These are phyloP conservation scores for Ustilago loliicola DNA, from an alignment of 1,284 basidiomycete species.

Conservation along the genomic window DNA sequence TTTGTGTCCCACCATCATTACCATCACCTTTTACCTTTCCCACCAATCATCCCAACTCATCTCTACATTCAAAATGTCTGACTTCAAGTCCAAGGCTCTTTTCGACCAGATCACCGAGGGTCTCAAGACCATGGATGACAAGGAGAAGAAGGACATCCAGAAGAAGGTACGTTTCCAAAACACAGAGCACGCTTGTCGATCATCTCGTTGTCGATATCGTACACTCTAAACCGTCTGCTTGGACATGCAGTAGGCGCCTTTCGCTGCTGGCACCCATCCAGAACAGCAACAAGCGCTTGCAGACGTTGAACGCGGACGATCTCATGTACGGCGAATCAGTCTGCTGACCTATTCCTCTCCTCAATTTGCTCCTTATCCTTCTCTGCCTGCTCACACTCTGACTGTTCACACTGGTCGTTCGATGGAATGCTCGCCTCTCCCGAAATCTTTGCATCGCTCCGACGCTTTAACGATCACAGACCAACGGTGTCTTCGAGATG, in stretches of 20 bases:
- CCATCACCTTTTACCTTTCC: background rate
- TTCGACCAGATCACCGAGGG: constrained; percentile 75
- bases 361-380: background rate
- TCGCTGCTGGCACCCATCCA: too few relatives aligned
- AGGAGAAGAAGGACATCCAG: constrained; percentile 83
- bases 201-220: background rate
- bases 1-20: constrained; percentile 14
- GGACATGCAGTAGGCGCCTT: too few relatives aligned
- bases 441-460: background rate
- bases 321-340: background rate
- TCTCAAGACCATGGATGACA: constrained; percentile 78
- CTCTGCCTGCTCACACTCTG: background rate
- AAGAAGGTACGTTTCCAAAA: constrained; percentile 78
- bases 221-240: too few relatives aligned
- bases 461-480: constrained; percentile 73
- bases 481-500: constrained; percentile 91
- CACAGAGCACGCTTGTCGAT: background rate
- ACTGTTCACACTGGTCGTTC: too few relatives aligned
- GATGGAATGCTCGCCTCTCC: too few relatives aligned
- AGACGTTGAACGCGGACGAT: background rate
- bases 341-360: background rate
- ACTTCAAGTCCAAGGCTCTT: constrained; percentile 67
- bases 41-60: background rate
- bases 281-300: background rate
- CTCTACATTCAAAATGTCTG: constrained; percentile 56